Base-by-base conservation (phyloP, 805 yeast genomes). In the Nakazawaea siamensis region DNA sequence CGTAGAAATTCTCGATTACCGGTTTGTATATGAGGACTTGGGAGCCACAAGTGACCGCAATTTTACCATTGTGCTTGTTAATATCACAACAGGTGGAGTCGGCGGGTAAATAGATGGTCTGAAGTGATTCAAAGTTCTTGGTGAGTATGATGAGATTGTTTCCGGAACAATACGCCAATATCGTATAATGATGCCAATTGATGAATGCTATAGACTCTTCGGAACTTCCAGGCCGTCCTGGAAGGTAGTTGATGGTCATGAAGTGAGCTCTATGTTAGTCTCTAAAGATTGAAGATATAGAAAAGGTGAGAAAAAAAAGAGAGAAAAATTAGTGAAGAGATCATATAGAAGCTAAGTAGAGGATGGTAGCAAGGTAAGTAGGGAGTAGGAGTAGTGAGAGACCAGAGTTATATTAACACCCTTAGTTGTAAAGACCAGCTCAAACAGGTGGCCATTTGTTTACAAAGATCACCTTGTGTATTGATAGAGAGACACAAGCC, bases 391-490 rank as follows among this genome's bases (percentile, higher is more conserved):
- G 25, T 7, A 14, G 7, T 20, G 10, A 8, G 7, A 33, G 18
- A 14, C 10, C 9, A 7, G 16, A 20, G 36, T 15, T 19, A 14
- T 31, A 33, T 37, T 28, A 39, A 33, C 31, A 23, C 7, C 12
- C 17, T 10, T 40, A 87, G 95, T 67, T 90, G 98, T 57, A 80
- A 83, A 51, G 98, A 90, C 57, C 94, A 90, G 53, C 75, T 88
- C 50, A 86, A 75, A 48, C 95, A 94, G n/a, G 84, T 92, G 39
- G 97, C 97, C 8, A 78, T 90, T 15, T 90, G 98, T 55, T 68
- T 90, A 32, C 98, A 90, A 56, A 73, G 97, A 51, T 87, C 97
- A 4, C 97, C 97, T 12, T 90, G 98, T 57, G 98, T 90, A 33
- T 68, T 90, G 62, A 70, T 90, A 16, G 84, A 92, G 42, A 69